Base-by-base conservation (phyloP, 306 rosid species). In the Vigna nakashimae region DNA sequence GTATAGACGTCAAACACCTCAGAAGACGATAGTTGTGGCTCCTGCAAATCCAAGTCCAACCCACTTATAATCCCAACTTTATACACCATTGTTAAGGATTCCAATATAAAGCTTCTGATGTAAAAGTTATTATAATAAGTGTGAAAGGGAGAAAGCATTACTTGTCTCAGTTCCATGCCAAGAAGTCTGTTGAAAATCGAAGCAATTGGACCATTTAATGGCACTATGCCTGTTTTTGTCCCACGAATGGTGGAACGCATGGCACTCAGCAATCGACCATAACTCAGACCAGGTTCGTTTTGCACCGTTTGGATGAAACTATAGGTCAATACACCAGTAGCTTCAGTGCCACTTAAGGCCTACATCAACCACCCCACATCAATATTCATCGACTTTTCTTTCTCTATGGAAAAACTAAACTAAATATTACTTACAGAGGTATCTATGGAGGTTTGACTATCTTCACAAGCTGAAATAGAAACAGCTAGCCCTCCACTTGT, bases 301-400 rank as follows among this genome's bases (percentile, higher is more conserved):
- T 89, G 79, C 72, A 69, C 69, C 0, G 84, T 78, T 74, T 82
- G 84, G 42, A 88, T 86, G 75, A 88, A 83, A 66, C 88, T 79
- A 16, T 77, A 89, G 2, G 92, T 89, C 86, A 89, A 73, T 2
- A 84, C 92, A 26, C 90, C 92, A 16, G 83, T 82, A 3, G 34
- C 26, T 24, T 36, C 36, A 1, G 36, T 76, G 2, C 88, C 88
- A 40, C 86, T 48, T 1, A 89, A 73, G 57, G 84, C 90, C 93
- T 89, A 26, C 55, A 24, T 22, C 48, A 22, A 70, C 17, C 49
- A 60, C 51, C 52, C 7, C 51, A 82, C 38, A 66, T 32, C 16
- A 60, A 50, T 49, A 40, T 10, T 18, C 65, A 34, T 62, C 15
- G 34, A 48, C 14, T 16, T 36, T 20, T 8, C 18, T 4, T 36